Base-by-base conservation (phyloP, 2,329 filamentous ascomycete genomes). In the Conoideocrella luteorostrata region DNA sequence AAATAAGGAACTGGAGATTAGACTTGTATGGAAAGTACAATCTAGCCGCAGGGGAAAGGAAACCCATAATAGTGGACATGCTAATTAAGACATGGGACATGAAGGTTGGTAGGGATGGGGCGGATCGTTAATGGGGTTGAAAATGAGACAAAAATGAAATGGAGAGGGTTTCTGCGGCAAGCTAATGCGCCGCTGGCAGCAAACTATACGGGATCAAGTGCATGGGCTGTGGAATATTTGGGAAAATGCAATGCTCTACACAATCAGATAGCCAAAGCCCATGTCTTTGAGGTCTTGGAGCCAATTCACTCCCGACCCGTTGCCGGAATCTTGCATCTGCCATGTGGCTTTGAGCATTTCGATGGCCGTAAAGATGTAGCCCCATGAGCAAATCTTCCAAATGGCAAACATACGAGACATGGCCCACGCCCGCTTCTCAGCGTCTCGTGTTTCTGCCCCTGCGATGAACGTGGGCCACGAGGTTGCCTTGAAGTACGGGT, bases 401-500 rank as follows among this genome's bases (percentile, higher is more conserved):
- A 74, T 69, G 26, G 60, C 61, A 47, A 68, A 54, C 34, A 74
- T 55, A 11, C 71, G 68, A 41, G 70, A 62, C 54, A 76, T 60
- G n/a, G 73, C 67, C 75, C 75, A 78, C 3, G 59, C 63, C 30
- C 75, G 64, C 45, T 69, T 70, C 28, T 63, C 59, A 0, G 61
- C 57, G 42, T 74, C 67, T 33, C 66, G 66, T 4, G 72, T 71
- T 52, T 79, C 76, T 0, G 75, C 75, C 2, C 77, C 77, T 3
- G 73, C 74, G 23, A 80, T 68, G 49, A 80, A 79, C 1, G 75
- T 65, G 2, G 77, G 75, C 76, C 76, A 80, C n/a, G 72, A 72
- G 3, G 75, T 77, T 7, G 72, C 77, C 54, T 78, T 80, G 63
- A 77, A 80, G 33, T 78, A 66, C 6, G 69, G 67, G 51, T 77